A percentile compares a stretch with the other conserved stretches of the same genome.
These are phyloP conservation scores for Rhododendron kiyosumense DNA, from an alignment of 148 eudicot genomes.

Conservation along the genomic window DNA sequence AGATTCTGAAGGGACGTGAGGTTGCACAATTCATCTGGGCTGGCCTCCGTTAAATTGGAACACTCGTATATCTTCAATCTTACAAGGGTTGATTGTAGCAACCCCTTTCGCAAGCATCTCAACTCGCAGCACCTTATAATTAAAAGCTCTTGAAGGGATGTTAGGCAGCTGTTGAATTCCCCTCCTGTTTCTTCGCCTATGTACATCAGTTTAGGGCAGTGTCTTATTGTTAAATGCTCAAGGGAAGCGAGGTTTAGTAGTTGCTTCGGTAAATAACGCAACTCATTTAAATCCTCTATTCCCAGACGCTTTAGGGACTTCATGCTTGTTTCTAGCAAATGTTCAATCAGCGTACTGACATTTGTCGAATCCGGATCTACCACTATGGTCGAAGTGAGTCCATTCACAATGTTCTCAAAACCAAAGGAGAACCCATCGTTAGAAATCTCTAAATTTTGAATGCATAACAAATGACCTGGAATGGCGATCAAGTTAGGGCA, in stretches of 20 bases:
- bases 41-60: no score
- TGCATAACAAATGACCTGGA: background rate
- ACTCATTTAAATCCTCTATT: background rate
- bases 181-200: no score
- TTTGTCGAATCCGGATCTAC: background rate
- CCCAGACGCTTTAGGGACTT: background rate
- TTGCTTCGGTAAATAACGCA: background rate
- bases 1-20: background rate
- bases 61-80: no score
- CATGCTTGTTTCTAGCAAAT: background rate
- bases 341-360: background rate
- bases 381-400: background rate
- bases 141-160: background rate
- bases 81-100: no score
- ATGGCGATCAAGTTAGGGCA: background rate
- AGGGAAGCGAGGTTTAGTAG: background rate
- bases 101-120: no score
- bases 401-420: no score
- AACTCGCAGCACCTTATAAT: no score
- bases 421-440: accelerated
- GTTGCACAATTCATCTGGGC: background rate
- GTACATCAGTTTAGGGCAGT: no score
- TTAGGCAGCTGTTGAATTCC: background rate
- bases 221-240: accelerated
- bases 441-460: no score